Base-by-base conservation (phyloP, 148 eudicot genomes). In the Mesembryanthemum crystallinum region DNA sequence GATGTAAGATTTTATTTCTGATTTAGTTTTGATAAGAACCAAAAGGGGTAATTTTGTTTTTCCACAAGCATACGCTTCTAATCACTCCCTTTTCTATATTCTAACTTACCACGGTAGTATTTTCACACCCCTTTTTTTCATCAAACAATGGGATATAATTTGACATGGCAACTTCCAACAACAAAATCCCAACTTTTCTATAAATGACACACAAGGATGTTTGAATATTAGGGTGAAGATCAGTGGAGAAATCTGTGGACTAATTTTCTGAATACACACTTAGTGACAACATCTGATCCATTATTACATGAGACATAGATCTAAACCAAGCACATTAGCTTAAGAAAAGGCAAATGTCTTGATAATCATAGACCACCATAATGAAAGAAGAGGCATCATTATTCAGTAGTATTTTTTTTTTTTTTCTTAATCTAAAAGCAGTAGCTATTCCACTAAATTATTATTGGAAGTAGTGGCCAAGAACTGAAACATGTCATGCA, bases 251-350 rank as follows among this genome's bases (percentile, higher is more conserved):
- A 76, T 25, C 45, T 51, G 52, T 75, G 35, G 39, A 65, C 69
- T 43, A 35, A 43, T 77, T 69, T 69, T 70, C 67, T 45, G 43
- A 47, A n/a, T 71, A 70, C 37, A 12, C 29, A 69, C 24, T 43
- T 67, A n/a, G 18, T 29, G 37, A 68, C 55, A n/a, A 64, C 68
- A 69, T 77, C 60, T 77, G 33, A 77, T 77, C 39, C 64, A 69
- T 61, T 25, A 47, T 8, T 25, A 69, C 45, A 77, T 47, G 61
- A 12, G 69, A 69, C 79, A 77, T 28, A 77, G 74, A 77, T 69
- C 79, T 69, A 69, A 65, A 77, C 35, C 69, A 69, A 47, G 49
- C 62, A 69, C 45, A 77, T 70, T 47, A 77, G 57, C 79, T 59
- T 64, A 69, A 77, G 39, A 39, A 45, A 49, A 60, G 79, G 74